Conservation (phyloP, 257 asterid genomes). For the Solanum virginianum region DNA sequence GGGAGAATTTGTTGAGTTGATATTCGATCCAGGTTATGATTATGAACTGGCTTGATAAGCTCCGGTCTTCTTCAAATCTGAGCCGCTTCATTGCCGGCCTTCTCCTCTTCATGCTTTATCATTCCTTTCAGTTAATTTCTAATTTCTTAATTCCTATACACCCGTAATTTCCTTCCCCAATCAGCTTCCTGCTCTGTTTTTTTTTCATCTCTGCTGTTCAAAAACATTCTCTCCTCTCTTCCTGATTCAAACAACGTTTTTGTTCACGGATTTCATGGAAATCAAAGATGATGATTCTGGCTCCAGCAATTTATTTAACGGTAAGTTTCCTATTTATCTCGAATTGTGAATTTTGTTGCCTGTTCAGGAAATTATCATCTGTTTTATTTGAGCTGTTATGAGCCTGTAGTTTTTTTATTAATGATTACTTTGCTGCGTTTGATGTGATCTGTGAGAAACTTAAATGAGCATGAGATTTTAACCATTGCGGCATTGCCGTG, state of each 20-base stretch:
- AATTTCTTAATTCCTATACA: conserved; percentile 98
- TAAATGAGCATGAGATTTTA: background rate
- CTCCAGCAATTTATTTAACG: conserved; percentile 23
- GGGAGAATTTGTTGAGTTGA: conserved; percentile 19
- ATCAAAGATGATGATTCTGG: conserved; percentile 25
- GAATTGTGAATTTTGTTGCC: background rate
- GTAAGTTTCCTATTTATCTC: conserved; percentile 22
- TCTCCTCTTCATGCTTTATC: conserved; percentile 70
- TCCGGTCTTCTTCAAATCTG: conserved; percentile 62
- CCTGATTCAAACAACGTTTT: background rate
- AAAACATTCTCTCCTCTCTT: background rate
- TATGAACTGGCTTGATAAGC: conserved; percentile 75
- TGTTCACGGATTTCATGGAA: conserved; percentile 36
- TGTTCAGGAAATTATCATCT: background rate
- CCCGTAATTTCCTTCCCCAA: conserved; percentile 21
- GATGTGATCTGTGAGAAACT: background rate
- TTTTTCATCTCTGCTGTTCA: background rate
- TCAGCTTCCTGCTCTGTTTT: background rate
- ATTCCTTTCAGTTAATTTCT: conserved; percentile 74
- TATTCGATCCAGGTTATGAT: conserved; percentile 12
- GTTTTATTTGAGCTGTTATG: background rate
- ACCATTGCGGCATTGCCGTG: background rate
- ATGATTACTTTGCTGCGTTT: background rate
- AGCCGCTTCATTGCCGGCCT: conserved; percentile 94
- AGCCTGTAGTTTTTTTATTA: background rate